These are phyloP conservation scores for Mycena pura DNA, from an alignment of 768 basidiomycete genomes.

Conservation along the genomic window DNA sequence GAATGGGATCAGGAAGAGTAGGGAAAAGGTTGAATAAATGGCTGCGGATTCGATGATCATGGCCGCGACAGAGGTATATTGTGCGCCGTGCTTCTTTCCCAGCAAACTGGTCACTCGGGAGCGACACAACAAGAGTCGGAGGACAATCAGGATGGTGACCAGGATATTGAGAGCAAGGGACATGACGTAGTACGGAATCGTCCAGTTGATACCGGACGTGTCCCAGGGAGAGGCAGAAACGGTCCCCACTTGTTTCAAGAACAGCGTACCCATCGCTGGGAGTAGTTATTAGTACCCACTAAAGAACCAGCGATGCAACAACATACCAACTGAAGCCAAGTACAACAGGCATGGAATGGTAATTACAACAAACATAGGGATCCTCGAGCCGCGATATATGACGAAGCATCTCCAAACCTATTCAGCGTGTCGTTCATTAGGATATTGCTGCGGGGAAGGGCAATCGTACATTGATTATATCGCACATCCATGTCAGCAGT, in stretches of 20 bases:
- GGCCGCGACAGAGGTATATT: conserved; percentile 26
- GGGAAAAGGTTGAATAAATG: conserved; percentile 21
- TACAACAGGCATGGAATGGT: not conserved
- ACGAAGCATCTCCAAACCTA: conserved; percentile 29
- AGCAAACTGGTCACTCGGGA: conserved; percentile 16
- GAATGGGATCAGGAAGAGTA: conserved; percentile 29
- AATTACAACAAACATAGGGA: not conserved
- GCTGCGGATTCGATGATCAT: conserved; percentile 29
- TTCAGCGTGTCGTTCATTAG: not conserved
- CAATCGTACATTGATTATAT: conserved; percentile 26
- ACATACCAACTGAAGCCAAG: conserved; percentile 1
- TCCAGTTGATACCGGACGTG: conserved; percentile 17
- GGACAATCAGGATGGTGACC: conserved; percentile 25
- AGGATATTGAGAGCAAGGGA: conserved; percentile 29
- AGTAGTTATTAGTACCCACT: not conserved
- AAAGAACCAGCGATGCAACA: not conserved
- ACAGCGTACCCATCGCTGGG: conserved; percentile 22
- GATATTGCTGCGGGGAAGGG: not conserved
- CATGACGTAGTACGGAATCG: conserved; percentile 23
- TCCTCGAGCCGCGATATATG: conserved; percentile 15
- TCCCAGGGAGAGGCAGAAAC: conserved; percentile 14
- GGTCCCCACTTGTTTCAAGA: conserved; percentile 24
- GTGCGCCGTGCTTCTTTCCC: conserved; percentile 16
- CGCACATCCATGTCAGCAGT: conserved; percentile 28
- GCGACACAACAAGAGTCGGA: conserved; percentile 26